These are phyloP conservation scores for Podaxis mareebaensis DNA, from an alignment of 768 basidiomycete genomes.

Conservation along the genomic window DNA sequence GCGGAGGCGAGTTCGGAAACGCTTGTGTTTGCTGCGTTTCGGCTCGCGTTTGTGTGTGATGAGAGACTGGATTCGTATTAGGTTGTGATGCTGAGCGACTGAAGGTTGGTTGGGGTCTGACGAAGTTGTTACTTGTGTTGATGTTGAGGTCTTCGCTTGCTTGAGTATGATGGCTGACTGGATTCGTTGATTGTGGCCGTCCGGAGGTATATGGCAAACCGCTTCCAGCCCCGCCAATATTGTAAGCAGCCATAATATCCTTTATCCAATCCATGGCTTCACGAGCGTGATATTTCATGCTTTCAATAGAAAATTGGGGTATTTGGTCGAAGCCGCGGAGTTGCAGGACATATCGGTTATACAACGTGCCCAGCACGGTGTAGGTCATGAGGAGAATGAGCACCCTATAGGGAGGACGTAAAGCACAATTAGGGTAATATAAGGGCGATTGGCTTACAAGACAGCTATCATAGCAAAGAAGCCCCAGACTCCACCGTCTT, in stretches of 20 bases:
- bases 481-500: slow-evolving; percentile 50
- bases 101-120: slow-evolving; percentile 29
- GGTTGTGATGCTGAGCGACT: slow-evolving; percentile 19
- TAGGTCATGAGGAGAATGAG: slow-evolving; percentile 62
- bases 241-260: slow-evolving; percentile 30
- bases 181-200: slow-evolving; percentile 29
- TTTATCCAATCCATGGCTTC: slow-evolving; percentile 47
- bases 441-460: slow-evolving; percentile 45
- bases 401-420: slow-evolving; percentile 35
- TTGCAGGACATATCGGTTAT: slow-evolving; percentile 76
- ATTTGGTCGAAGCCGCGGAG: slow-evolving; percentile 73
- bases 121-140: slow-evolving; percentile 24
- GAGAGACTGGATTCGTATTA: slow-evolving; percentile 44
- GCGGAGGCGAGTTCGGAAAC: slow-evolving; percentile 19
- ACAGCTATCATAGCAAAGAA: slow-evolving; percentile 57
- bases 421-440: not conserved
- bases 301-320: slow-evolving; percentile 60
- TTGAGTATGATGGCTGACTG: slow-evolving; percentile 42
- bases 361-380: slow-evolving; percentile 67
- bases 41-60: slow-evolving; percentile 36
- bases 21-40: slow-evolving; percentile 24
- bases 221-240: slow-evolving; percentile 21
- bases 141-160: slow-evolving; percentile 22
- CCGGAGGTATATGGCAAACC: slow-evolving; percentile 21
- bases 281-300: slow-evolving; percentile 47